Conservation (phyloP, 331 rosid genomes). For the Acacia pycnantha region DNA sequence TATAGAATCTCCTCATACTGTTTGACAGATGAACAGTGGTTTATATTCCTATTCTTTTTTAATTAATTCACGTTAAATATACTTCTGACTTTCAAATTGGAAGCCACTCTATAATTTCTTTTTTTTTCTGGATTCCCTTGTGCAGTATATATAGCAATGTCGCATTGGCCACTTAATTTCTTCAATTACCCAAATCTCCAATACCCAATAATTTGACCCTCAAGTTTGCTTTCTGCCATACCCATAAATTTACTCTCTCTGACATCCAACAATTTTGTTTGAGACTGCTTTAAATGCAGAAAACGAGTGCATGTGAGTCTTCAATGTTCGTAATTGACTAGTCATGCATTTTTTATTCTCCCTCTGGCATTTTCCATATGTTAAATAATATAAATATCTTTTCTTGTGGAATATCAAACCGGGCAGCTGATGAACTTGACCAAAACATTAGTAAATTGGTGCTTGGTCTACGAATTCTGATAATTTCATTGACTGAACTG, state of each 20-base stretch:
- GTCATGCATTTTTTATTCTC: background rate
- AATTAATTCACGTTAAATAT: too few species aligned
- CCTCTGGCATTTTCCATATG: background rate
- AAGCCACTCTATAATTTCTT: background rate
- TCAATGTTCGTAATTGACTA: background rate
- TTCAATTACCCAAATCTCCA: slow-evolving; percentile 37
- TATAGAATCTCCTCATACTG: background rate
- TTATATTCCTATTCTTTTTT: background rate
- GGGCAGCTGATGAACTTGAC: background rate
- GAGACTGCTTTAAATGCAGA: slow-evolving; percentile 14
- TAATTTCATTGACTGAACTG: background rate
- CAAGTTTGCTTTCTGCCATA: slow-evolving; percentile 22
- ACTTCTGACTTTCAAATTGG: background rate
- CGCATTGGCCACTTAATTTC: slow-evolving; percentile 48
- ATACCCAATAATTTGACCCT: slow-evolving; percentile 19
- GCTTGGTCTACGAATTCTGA: background rate
- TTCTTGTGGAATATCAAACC: background rate
- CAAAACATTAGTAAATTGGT: background rate
- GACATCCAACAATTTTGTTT: slow-evolving; percentile 26
- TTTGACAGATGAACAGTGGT: background rate
- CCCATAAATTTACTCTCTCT: slow-evolving; percentile 1
- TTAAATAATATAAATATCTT: background rate
- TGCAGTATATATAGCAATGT: slow-evolving; percentile 43
- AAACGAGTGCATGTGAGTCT: slow-evolving; percentile 10
- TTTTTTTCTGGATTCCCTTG: slow-evolving; percentile 21